Conservation (phyloP, 345 rosid genomes). For the Lumnitzera littorea region DNA sequence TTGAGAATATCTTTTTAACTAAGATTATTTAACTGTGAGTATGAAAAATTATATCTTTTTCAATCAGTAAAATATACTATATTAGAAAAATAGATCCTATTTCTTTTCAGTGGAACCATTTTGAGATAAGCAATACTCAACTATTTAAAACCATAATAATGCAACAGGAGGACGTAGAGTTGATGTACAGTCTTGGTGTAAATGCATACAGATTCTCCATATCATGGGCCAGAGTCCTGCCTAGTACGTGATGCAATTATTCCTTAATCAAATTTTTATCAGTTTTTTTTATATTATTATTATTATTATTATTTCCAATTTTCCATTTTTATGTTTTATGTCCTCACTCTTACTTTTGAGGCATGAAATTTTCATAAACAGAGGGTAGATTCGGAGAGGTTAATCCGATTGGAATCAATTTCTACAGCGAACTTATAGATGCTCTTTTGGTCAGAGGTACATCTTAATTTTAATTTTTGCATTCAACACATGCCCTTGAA, state of each 20-base stretch:
- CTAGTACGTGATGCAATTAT: slow-evolving; percentile 8
- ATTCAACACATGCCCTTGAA: background rate
- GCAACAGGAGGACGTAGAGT: slow-evolving; percentile 17
- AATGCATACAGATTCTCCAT: slow-evolving; percentile 22
- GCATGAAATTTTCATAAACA: background rate
- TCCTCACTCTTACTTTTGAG: too few species aligned
- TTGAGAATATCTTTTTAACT: background rate
- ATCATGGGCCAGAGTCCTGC: slow-evolving; percentile 24
- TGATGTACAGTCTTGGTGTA: slow-evolving; percentile 17
- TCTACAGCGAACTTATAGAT: slow-evolving; percentile 17
- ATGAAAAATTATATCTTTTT: background rate
- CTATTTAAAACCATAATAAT: background rate
- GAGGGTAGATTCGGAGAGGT: slow-evolving; percentile 24
- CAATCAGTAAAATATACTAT: too few species aligned
- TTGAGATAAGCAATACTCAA: background rate
- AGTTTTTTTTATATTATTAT: background rate
- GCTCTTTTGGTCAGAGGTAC: slow-evolving; percentile 18
- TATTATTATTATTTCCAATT: background rate
- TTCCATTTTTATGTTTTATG: too few species aligned
- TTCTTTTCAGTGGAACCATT: too few species aligned
- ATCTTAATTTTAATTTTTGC: background rate
- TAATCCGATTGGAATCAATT: slow-evolving; percentile 18
- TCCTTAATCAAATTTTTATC: background rate
- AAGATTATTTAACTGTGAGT: background rate
- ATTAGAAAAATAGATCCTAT: too few species aligned